Percentiles rank a stretch among this genome's conserved stretches.
These are phyloP conservation scores for Fusarium palustre DNA, from an alignment of 2,329 filamentous ascomycete genomes.

Conservation along the genomic window DNA sequence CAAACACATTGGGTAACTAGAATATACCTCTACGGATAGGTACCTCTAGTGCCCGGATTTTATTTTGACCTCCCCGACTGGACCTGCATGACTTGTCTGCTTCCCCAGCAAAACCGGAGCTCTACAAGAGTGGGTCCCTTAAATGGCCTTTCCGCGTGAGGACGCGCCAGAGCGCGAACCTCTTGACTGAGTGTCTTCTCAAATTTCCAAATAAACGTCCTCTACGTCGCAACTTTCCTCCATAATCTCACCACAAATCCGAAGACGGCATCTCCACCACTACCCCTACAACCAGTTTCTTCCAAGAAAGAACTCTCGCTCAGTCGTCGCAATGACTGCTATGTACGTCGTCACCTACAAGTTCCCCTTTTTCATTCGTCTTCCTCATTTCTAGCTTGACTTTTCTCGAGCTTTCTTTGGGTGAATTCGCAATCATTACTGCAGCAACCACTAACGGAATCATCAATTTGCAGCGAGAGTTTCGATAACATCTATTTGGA, in stretches of 20 bases:
- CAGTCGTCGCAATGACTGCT: conserved; percentile 51
- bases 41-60: not conserved
- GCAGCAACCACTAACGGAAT: conserved; percentile 33
- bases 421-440: conserved; percentile 14
- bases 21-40: too few species aligned
- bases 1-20: not conserved
- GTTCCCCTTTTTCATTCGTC: not conserved
- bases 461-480: conserved; percentile 72
- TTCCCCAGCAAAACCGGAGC: conserved; percentile 1
- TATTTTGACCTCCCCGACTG: not conserved
- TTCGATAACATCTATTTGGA: conserved; percentile 98
- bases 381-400: not conserved
- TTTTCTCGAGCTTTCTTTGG: not conserved
- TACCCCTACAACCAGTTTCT: not conserved
- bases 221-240: conserved; percentile 25
- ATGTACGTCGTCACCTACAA: conserved; percentile 50
- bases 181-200: conserved; percentile 27
- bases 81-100: conserved; percentile 1
- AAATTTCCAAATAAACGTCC: conserved; percentile 39
- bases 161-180: conserved; percentile 35
- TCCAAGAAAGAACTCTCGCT: conserved; percentile 8
- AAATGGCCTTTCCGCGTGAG: conserved; percentile 41
- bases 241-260: conserved; percentile 4
- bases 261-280: conserved; percentile 13
- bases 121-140: conserved; percentile 21